phyloP scores from a whole-genome alignment of 106 monocot species.

The Triglochin maritima region DNA sequence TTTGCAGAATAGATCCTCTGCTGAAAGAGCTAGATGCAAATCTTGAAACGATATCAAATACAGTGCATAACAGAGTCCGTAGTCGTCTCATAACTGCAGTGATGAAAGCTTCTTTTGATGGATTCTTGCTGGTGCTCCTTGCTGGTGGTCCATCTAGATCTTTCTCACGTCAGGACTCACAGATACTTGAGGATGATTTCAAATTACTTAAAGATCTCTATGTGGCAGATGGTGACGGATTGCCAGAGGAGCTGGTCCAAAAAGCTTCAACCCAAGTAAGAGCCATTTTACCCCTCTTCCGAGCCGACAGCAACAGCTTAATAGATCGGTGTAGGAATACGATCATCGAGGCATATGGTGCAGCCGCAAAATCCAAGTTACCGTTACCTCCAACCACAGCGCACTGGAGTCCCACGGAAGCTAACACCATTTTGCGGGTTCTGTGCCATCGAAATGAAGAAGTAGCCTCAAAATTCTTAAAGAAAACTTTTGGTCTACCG shows the following conservation, averaged over 20 bases:
- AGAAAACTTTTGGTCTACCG: slow-evolving; percentile 81
- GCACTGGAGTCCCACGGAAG: slow-evolving; percentile 74
- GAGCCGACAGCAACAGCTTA: slow-evolving; percentile 12
- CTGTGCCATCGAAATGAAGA: slow-evolving; percentile 80
- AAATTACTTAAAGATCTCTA: slow-evolving; percentile 10
- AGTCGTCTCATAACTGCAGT: slow-evolving; percentile 17
- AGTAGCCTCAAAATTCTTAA: slow-evolving; percentile 70
- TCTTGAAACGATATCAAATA: slow-evolving; percentile 64
- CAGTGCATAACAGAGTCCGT: slow-evolving; percentile 32
- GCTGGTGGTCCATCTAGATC: slow-evolving; percentile 20
- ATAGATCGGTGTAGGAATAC: slow-evolving; percentile 13
- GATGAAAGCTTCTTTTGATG: slow-evolving; percentile 29
- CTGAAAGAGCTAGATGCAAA: slow-evolving; percentile 70
- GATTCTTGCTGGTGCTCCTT: slow-evolving; percentile 22
- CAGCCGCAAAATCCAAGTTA: slow-evolving; percentile 12
- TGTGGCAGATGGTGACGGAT: slow-evolving; percentile 26
- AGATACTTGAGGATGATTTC: slow-evolving; percentile 21
- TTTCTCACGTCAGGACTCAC: slow-evolving; percentile 17
- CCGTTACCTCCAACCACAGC: slow-evolving; percentile 42
- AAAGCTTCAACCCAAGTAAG: slow-evolving; percentile 18
- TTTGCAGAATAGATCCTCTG: slow-evolving; percentile 50
- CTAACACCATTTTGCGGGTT: slow-evolving; percentile 76
- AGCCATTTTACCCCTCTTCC: slow-evolving; percentile 15
- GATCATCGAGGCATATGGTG: slow-evolving; percentile 13
- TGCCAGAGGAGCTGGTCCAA: slow-evolving; percentile 18